These are phyloP conservation scores for Neltuma alba DNA, from an alignment of 306 rosid genomes.

Conservation along the genomic window DNA sequence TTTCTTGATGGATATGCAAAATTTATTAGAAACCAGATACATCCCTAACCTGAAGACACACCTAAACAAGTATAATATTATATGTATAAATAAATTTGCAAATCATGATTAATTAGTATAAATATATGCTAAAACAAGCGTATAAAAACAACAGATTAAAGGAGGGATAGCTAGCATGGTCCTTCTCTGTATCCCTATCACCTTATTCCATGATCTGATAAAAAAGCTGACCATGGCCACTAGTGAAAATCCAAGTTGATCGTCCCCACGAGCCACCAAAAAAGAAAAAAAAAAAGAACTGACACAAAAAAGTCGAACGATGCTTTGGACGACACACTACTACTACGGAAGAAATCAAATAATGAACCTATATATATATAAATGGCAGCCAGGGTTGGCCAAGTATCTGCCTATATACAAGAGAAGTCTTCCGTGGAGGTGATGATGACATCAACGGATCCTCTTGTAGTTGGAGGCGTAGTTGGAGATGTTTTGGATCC, in stretches of 20 bases:
- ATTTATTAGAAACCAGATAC: too few species aligned
- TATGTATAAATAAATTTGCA: background rate
- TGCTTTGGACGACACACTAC: background rate
- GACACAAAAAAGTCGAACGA: background rate
- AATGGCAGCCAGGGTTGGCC: background rate
- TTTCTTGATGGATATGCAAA: too few species aligned
- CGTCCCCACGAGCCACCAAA: background rate
- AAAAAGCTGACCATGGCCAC: background rate
- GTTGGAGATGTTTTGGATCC: slow-evolving; percentile 43
- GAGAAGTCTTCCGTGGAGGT: background rate
- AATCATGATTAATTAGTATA: background rate
- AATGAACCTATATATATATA: background rate
- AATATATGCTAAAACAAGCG: background rate
- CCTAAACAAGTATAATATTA: background rate
- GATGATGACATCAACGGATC: too few species aligned
- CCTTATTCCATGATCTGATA: background rate
- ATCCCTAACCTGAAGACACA: background rate
- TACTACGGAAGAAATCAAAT: background rate
- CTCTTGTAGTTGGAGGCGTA: slow-evolving; percentile 38
- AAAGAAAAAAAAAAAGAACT: too few species aligned
- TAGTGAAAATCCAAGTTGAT: background rate
- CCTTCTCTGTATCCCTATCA: background rate
- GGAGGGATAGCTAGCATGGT: background rate
- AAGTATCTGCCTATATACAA: background rate
- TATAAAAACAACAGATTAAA: background rate